Percentiles rank a stretch among this genome's conserved stretches.
Evolutionary conservation across 2,329 filamentous ascomycete genomes (phyloP).

Genomic region (Rachicladosporium sp.): DNA sequence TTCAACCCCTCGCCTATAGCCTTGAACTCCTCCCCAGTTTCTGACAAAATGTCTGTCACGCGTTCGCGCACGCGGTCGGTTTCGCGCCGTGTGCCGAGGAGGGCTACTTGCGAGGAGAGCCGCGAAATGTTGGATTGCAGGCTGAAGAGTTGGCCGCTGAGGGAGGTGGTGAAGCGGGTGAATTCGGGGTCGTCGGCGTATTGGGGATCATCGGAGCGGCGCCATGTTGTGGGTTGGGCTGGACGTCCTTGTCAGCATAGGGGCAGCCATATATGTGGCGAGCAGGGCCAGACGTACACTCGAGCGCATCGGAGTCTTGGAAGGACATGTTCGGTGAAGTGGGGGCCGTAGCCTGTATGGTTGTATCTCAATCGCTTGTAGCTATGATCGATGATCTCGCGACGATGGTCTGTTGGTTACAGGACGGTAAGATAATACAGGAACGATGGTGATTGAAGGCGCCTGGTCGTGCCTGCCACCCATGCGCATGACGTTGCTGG

Average conservation of each 20-base stretch:
- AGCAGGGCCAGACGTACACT: too few relatives aligned
- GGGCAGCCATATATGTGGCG: too few relatives aligned
- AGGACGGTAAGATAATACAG: too few relatives aligned
- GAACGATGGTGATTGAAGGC: too few relatives aligned
- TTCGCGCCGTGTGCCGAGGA: conserved; percentile 81
- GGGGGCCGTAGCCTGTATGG: not conserved
- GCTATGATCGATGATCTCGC: too few relatives aligned
- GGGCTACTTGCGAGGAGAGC: conserved; percentile 69
- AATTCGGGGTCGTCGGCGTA: conserved; percentile 93
- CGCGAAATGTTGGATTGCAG: conserved; percentile 80
- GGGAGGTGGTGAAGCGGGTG: conserved; percentile 63
- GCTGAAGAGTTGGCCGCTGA: conserved; percentile 81
- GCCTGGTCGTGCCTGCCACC: too few relatives aligned
- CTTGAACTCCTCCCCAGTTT: conserved; percentile 77
- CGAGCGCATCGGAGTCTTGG: conserved; percentile 12
- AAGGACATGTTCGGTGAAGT: conserved; percentile 11
- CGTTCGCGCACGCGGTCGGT: conserved; percentile 83
- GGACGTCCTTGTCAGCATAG: too few relatives aligned
- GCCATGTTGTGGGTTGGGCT: conserved; percentile 54
- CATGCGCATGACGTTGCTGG: too few relatives aligned
- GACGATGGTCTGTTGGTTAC: too few relatives aligned
- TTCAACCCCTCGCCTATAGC: conserved; percentile 89
- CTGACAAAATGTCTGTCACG: conserved; percentile 75
- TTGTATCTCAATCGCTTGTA: too few relatives aligned
- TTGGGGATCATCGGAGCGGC: conserved; percentile 56